Conservation (phyloP, 1,284 basidiomycete species). For the Ustilago lituana region DNA sequence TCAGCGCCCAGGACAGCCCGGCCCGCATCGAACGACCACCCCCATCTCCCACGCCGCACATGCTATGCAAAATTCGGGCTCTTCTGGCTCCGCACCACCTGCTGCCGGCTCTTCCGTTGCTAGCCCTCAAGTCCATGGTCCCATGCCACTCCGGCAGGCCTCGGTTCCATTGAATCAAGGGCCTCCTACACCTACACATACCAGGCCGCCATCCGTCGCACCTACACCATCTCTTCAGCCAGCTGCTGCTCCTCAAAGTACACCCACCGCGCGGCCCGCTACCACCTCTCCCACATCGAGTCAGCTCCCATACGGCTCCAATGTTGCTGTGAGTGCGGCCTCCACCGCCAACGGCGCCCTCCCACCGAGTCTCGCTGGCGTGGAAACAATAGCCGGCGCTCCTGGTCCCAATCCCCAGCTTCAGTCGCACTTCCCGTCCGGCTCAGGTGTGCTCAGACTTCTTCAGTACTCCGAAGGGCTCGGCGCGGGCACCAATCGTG, state of each 20-base stretch:
- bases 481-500: conserved; percentile 25
- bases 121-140: conserved; percentile 32
- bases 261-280: conserved; percentile 10
- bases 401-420: conserved; percentile 45
- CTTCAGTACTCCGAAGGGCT: conserved; percentile 50
- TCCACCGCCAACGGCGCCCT: conserved; percentile 1
- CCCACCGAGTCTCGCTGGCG: conserved; percentile 8
- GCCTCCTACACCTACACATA: conserved; percentile 34
- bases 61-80: conserved; percentile 25
- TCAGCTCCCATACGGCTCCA: too few relatives aligned
- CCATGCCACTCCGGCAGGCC: conserved; percentile 30
- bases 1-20: conserved; percentile 23
- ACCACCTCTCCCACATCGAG: conserved; percentile 22
- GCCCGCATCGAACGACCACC: conserved; percentile 33
- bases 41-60: conserved; percentile 20
- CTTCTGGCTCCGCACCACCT: conserved; percentile 16
- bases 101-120: conserved; percentile 8
- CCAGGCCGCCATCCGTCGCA: conserved; percentile 35
- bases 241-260: conserved; percentile 9
- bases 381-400: conserved; percentile 12
- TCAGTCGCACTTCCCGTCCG: conserved; percentile 30
- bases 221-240: conserved; percentile 38
- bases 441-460: conserved; percentile 41
- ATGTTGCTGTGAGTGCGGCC: too few relatives aligned
- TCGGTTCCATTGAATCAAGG: conserved; percentile 36